Evolutionary conservation across 768 basidiomycete genomes (phyloP).

Genomic region (Trametes meyenii): DNA sequence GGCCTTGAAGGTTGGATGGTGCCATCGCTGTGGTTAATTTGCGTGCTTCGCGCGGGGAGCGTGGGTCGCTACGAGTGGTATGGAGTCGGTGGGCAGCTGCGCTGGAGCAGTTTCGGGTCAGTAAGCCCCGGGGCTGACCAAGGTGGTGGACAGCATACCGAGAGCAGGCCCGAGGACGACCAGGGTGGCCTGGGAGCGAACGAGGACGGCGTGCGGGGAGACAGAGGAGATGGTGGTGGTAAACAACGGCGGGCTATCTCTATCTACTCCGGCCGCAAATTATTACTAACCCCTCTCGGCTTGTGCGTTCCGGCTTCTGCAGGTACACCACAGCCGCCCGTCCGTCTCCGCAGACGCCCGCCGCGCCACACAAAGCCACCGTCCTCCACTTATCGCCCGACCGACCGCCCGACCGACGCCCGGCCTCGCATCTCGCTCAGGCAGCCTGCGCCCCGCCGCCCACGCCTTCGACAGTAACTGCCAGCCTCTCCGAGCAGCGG

Average conservation of each 20-base stretch:
- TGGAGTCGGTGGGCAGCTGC: background rate
- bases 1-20: slow-evolving; percentile 70
- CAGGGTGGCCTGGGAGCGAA: background rate
- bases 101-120: background rate
- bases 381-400: no score
- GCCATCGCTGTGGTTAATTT: slow-evolving; percentile 45
- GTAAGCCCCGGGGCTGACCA: background rate
- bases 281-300: slow-evolving; percentile 14
- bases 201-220: background rate
- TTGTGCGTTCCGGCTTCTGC: slow-evolving; percentile 15
- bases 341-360: background rate
- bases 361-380: slow-evolving; percentile 6
- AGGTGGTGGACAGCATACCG: slow-evolving; percentile 13
- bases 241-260: slow-evolving; percentile 11
- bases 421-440: no score
- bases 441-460: background rate
- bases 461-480: background rate
- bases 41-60: slow-evolving; percentile 21
- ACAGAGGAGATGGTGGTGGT: slow-evolving; percentile 20
- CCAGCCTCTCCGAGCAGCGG: no score
- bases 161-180: slow-evolving; percentile 1
- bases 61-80: background rate
- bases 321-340: slow-evolving; percentile 6
- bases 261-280: slow-evolving; percentile 19
- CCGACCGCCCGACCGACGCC: background rate